Conservation (phyloP, 305 asterid genomes). For the Petunia hybrid region DNA sequence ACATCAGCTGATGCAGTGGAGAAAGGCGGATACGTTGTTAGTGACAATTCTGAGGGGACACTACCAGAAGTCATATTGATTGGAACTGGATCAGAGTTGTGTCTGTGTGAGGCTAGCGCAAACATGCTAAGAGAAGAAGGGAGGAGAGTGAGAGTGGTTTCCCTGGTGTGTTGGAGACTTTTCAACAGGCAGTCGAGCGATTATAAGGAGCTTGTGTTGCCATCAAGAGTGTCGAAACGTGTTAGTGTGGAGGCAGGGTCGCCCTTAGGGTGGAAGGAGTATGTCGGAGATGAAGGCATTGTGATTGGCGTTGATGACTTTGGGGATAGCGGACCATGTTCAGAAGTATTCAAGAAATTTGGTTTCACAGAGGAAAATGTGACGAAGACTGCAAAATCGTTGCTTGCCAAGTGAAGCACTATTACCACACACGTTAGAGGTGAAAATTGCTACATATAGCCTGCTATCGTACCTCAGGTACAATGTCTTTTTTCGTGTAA, state of each 20-base stretch:
- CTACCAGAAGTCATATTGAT: conserved; percentile 55
- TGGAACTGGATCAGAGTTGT: conserved; percentile 57
- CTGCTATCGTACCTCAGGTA: neutral
- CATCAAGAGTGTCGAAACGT: conserved; percentile 44
- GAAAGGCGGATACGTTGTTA: conserved; percentile 56
- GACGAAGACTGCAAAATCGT: conserved; percentile 43
- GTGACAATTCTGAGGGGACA: conserved; percentile 47
- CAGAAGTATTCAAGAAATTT: conserved; percentile 50
- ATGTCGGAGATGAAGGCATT: conserved; percentile 49
- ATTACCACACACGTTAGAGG: neutral
- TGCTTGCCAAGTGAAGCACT: conserved; percentile 41
- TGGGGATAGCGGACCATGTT: conserved; percentile 58
- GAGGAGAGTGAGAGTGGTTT: conserved; percentile 55
- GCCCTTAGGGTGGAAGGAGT: conserved; percentile 61
- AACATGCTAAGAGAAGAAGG: conserved; percentile 49
- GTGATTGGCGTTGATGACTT: conserved; percentile 53
- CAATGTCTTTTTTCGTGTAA: neutral
- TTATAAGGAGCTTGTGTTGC: conserved; percentile 54
- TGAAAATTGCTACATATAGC: too few species aligned
- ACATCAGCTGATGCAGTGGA: conserved; percentile 47
- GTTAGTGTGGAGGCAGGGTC: conserved; percentile 59
- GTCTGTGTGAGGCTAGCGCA: conserved; percentile 54
- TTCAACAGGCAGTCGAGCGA: conserved; percentile 48
- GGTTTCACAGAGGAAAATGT: conserved; percentile 59
- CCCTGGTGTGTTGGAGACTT: conserved; percentile 60